Conservation (phyloP, 179 eudicot species). For the Corrigiola litoralis region DNA sequence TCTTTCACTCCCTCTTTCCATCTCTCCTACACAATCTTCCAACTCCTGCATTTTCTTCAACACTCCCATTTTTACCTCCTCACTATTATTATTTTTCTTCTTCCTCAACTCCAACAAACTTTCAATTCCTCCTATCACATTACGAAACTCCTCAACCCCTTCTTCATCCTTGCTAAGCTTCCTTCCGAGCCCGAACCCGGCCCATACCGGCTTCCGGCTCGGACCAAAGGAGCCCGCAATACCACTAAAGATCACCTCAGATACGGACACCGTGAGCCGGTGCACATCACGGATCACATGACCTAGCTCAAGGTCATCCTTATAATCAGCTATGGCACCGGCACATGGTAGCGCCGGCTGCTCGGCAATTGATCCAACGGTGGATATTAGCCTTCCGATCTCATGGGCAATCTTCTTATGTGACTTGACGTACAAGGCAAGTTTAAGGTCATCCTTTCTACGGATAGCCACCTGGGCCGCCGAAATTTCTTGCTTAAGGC, state of each 20-base stretch:
- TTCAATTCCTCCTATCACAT: slow-evolving; percentile 35
- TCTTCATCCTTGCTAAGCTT: slow-evolving; percentile 16
- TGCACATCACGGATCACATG: slow-evolving; percentile 39
- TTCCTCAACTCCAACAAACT: slow-evolving; percentile 29
- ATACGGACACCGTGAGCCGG: slow-evolving; percentile 43
- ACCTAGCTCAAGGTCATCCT: slow-evolving; percentile 31
- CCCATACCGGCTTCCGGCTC: slow-evolving; percentile 33
- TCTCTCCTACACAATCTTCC: slow-evolving; percentile 52
- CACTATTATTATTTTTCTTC: slow-evolving; percentile 19
- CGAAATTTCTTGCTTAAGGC: slow-evolving; percentile 43
- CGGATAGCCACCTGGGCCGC: slow-evolving; percentile 62
- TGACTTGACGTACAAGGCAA: slow-evolving; percentile 35
- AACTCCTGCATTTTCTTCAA: slow-evolving; percentile 47
- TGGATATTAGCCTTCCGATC: slow-evolving; percentile 33
- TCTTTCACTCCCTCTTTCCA: slow-evolving; percentile 59
- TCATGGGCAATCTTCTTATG: slow-evolving; percentile 46
- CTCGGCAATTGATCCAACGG: slow-evolving; percentile 25
- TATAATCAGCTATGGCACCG: too few species aligned
- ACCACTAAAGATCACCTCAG: slow-evolving; percentile 39
- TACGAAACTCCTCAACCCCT: slow-evolving; percentile 26
- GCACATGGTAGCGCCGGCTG: too few species aligned
- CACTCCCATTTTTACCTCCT: slow-evolving; percentile 38
- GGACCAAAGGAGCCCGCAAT: slow-evolving; percentile 31
- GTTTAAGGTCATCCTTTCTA: slow-evolving; percentile 39
- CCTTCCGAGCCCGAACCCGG: slow-evolving; percentile 23